Evolutionary conservation across 768 basidiomycete genomes (phyloP), one percentile per base, ranked within the genome.

Genomic region (Coprinopsis cinerea): DNA sequence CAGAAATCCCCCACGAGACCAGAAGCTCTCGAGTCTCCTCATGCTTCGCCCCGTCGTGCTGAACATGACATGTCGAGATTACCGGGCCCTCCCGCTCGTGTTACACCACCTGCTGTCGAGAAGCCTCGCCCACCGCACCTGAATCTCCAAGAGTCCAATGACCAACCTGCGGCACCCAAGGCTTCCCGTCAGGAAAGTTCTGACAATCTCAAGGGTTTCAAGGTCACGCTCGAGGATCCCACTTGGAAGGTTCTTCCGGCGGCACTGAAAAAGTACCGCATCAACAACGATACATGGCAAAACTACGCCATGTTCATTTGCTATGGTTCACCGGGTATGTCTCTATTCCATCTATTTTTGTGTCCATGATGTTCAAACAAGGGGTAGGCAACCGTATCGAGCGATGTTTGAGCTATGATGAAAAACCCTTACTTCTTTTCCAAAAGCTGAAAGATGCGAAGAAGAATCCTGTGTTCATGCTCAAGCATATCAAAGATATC

Each of bases 271-370:
- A 98, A 98, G 67, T 99, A 99, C 66, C 93, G 91, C 62, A 98
- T 98, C 68, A 92, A 95, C 65, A 91, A 91, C 57, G 96, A 98
- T 55, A 94, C 90, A 65, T 99, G 96, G 96, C 87, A 92, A 72
- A 90, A 92, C 60, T 99, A 98, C 70, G 96, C 96, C 24, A 89
- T 99, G 86, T 99, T 99, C 69, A 98, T 99, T 53, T 98, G 95
- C 59, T 97, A 95, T 65, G 95, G 94, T 10, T 85, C 86, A 47
- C 75, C 92, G 46, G 92, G 94, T 92, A 61, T 57, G 79, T 61
- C 25, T 24, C 10, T 35, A 17, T 23, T n/a, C 11, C 13, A 28
- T 40, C 60, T 48, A 52, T 23, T 27, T 10, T 32, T 26, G 6
- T 11, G 14, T n/a, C 39, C 24, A 22, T 34, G 20, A 18, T 14